phyloP scores from a whole-genome alignment of 805 yeast genomes.

The Saccharomycopsis lassenensis region DNA sequence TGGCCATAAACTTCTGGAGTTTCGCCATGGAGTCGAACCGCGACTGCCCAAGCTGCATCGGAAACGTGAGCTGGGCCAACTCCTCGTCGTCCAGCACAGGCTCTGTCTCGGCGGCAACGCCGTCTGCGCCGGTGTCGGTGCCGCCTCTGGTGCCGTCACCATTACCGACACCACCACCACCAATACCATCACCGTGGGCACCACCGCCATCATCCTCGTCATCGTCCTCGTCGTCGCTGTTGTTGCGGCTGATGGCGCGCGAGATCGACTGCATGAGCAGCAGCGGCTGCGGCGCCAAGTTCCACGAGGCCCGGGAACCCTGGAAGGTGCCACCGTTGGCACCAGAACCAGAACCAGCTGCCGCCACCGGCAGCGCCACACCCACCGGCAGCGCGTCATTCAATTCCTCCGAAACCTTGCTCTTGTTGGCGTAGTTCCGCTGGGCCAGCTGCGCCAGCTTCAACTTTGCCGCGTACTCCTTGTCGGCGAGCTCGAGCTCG shows the following conservation, averaged over 20 bases:
- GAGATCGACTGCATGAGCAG: constrained; percentile 8
- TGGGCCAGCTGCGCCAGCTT: constrained; percentile 6
- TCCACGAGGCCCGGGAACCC: no score
- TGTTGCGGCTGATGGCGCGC: constrained; percentile 15
- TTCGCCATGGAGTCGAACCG: constrained; percentile 5
- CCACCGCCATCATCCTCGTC: constrained; percentile 4
- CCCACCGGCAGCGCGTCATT: constrained; percentile 5
- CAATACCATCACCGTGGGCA: constrained; percentile 1
- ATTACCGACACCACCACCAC: constrained; percentile 4
- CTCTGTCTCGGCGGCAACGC: no score
- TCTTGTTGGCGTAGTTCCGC: constrained; percentile 13
- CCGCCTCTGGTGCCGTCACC: neutral
- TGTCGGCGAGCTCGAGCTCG: constrained; percentile 4
- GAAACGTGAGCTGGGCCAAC: constrained; percentile 9
- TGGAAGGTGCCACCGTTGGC: constrained; percentile 1
- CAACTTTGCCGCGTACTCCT: constrained; percentile 5
- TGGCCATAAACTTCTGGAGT: constrained; percentile 9
- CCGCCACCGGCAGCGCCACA: neutral
- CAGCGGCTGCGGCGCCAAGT: constrained; percentile 11
- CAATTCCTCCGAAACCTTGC: constrained; percentile 13
- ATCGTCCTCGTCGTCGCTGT: constrained; percentile 14
- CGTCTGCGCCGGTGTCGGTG: constrained; percentile 8
- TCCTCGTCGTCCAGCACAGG: no score
- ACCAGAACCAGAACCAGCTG: neutral
- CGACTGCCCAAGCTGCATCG: constrained; percentile 12